Base-by-base conservation (phyloP, 2,329 filamentous ascomycete genomes). In the Chalaropsis ovoidea region DNA sequence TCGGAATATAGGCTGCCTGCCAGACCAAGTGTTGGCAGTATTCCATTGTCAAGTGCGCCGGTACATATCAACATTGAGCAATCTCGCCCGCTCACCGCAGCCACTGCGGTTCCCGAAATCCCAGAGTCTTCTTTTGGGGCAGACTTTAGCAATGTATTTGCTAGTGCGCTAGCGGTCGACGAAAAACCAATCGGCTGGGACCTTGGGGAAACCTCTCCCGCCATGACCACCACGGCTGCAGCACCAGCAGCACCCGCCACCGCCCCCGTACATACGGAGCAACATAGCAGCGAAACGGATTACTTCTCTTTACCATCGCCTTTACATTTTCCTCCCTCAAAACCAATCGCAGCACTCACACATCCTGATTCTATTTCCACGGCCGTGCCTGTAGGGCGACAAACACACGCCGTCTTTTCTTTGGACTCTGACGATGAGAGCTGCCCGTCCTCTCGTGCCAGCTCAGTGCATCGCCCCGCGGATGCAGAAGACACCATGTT, bases 401-500 rank as follows among this genome's bases (percentile, higher is more conserved):
- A 24, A 35, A 22, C 8, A 39, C 56, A 52, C 24, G 58, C 58
- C 5, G 31, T 67, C 15, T 65, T 67, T 35, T 67, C 66, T 58
- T 19, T 39, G 15, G 54, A 17, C 11, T 63, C 63, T 2, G 47
- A 56, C 17, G 35, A 60, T 31, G 24, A 60, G 15, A 49, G 56
- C 10, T 49, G 63, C 42, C 63, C 63, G 17, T 19, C 13, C 15
- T 65, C 66, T 11, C 41, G 63, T n/a, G 63, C 63, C 2, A 58
- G 62, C 39, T 61, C 61, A 41, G 31, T 49, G 7, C 52, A 52
- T 15, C 42, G 31, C 6, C 47, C 62, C 8, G 31, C 35, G 7
- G 66, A 65, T 17, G 56, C 13, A 8, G 43, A 47, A 39, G 63
- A 67, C 31, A 64, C 56, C 5, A 67, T 67, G 66, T 67, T 65